Evolutionary conservation across 163 green algal species (phyloP), one percentile per base, ranked within the genome.

Genomic region (Chlorella variabilis): DNA sequence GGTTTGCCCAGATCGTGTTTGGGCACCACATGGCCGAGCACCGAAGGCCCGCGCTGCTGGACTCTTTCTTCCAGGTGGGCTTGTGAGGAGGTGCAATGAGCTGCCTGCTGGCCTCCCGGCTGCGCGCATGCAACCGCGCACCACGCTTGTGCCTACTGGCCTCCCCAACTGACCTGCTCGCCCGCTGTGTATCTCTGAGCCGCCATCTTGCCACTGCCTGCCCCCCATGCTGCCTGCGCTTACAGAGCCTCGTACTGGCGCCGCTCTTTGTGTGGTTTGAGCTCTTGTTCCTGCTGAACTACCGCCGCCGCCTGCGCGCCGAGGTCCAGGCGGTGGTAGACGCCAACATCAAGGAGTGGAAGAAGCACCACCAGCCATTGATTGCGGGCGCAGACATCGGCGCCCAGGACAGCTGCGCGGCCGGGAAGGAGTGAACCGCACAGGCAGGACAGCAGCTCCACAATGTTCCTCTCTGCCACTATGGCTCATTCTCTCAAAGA

Each of bases 241-340:
- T 69, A 31, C 91, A 98, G 92, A 93, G 89, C 27, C 87, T 98
- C 25, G 81, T 93, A 9, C 80, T 95, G 66, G 94, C 94, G 1
- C 91, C 91, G 1, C 85, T 98, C 17, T 98, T 98, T 80, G 94
- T 97, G 11, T 97, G 93, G 93, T 92, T 95, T 75, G 94, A 98
- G 90, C 79, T 94, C 29, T 87, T 98, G 31, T 98, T 97, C 81
- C 29, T 91, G 33, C 70, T 95, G 18, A 91, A 92, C 18, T 96
- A 94, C 82, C 74, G 86, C 15, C 87, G 85, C 0, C 29, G 74
- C 51, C 83, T 97, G 84, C 75, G 90, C 5, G 71, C 38, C 4
- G 63, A 87, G 74, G 76, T 94, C 36, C 56, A 87, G 66, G 66
- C 29, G n/a, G 18, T 36, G 20, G 63, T 75, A 23, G 8, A 49